Conservation (phyloP, 495 filamentous ascomycete species). For the Clohesyomyces aquaticus region DNA sequence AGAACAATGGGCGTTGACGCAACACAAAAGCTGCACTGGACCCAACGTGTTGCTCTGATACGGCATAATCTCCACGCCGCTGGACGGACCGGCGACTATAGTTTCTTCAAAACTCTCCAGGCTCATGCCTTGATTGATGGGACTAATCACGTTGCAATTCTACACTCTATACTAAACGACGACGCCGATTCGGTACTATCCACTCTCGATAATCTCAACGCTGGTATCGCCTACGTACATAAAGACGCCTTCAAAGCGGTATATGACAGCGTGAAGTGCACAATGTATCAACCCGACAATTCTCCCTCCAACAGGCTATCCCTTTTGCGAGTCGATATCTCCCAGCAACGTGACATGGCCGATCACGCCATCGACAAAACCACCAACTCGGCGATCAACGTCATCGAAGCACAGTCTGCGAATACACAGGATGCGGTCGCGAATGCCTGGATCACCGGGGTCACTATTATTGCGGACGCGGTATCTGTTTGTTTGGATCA, state of each 20-base stretch:
- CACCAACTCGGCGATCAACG: constrained; percentile 41
- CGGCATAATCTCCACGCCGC: constrained; percentile 48
- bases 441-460: constrained; percentile 46
- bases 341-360: constrained; percentile 45
- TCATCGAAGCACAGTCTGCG: constrained; percentile 44
- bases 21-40: constrained; percentile 46
- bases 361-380: constrained; percentile 49
- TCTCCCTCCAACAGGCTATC: constrained; percentile 15
- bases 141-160: constrained; percentile 45
- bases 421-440: constrained; percentile 42
- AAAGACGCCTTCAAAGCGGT: constrained; percentile 49
- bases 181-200: constrained; percentile 45
- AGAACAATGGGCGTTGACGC: constrained; percentile 22
- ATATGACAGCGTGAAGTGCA: constrained; percentile 44
- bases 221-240: constrained; percentile 46
- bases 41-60: constrained; percentile 45
- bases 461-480: constrained; percentile 46
- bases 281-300: constrained; percentile 35
- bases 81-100: constrained; percentile 45
- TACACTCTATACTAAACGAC: constrained; percentile 40
- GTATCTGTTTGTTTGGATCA: constrained; percentile 43
- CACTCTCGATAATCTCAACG: constrained; percentile 48
- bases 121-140: constrained; percentile 42
- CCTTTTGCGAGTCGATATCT: constrained; percentile 43
- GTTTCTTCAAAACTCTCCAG: constrained; percentile 49